These are phyloP conservation scores for Fusarium duplospermum DNA, from an alignment of 2,329 filamentous ascomycete species.

Conservation along the genomic window DNA sequence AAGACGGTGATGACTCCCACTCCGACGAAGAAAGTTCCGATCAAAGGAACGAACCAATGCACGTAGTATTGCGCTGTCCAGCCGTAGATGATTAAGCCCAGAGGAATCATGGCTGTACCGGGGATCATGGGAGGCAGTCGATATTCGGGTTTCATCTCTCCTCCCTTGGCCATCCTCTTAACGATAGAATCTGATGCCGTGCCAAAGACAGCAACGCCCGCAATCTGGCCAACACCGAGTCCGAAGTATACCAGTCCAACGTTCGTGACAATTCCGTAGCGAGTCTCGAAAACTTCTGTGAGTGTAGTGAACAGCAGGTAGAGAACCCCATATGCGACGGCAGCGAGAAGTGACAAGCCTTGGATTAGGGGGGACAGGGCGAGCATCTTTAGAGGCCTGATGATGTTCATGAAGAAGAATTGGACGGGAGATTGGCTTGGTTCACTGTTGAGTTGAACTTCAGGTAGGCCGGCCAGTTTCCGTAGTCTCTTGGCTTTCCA, in stretches of 20 bases:
- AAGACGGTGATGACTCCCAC: conserved; percentile 24
- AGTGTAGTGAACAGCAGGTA: conserved; percentile 53
- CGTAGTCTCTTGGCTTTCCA: not conserved
- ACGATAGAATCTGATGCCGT: conserved; percentile 23
- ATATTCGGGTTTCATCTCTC: conserved; percentile 30
- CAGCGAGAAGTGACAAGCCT: not conserved
- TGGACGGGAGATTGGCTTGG: not conserved
- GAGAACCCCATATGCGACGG: conserved; percentile 60
- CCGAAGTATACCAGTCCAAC: not conserved
- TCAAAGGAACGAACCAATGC: conserved; percentile 65
- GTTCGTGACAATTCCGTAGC: not conserved
- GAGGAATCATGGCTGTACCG: conserved; percentile 27
- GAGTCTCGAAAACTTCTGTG: not conserved
- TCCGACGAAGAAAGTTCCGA: conserved; percentile 56
- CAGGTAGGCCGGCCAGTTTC: not conserved
- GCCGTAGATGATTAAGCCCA: conserved; percentile 42
- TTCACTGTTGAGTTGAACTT: not conserved
- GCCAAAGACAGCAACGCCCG: conserved; percentile 31
- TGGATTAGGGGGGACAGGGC: not conserved
- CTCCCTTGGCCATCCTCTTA: conserved; percentile 14
- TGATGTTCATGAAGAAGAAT: not conserved
- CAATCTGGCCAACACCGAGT: not conserved
- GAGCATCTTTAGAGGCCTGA: not conserved
- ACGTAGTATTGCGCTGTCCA: conserved; percentile 56
- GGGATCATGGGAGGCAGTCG: conserved; percentile 36